Evolutionary conservation across 257 asterid species (phyloP).

Genomic region (Mitragyna speciosa): DNA sequence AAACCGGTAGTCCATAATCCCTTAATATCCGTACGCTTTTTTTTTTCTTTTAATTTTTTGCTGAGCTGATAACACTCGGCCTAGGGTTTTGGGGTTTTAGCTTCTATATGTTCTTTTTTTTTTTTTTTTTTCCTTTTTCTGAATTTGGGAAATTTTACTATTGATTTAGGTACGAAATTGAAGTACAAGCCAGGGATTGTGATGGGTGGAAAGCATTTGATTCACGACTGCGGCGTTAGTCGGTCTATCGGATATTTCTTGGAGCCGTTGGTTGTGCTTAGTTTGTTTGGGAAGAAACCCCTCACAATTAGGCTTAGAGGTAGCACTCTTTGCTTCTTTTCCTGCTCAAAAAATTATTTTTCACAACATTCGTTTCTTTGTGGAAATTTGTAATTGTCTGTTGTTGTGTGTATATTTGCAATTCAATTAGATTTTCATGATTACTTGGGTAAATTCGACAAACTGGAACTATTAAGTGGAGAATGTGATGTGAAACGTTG

Average conservation of each 20-base stretch:
- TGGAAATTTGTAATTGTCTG: not conserved
- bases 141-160: conserved; percentile 12
- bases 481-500: too few relatives aligned
- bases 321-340: conserved; percentile 14
- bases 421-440: too few relatives aligned
- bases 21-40: too few relatives aligned
- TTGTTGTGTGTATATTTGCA: not conserved
- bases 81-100: not conserved
- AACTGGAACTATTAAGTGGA: too few relatives aligned
- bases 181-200: conserved; percentile 87
- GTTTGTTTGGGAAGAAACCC: conserved; percentile 83
- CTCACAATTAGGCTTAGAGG: conserved; percentile 72
- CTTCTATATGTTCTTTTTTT: too few relatives aligned
- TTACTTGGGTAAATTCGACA: too few relatives aligned
- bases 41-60: too few relatives aligned
- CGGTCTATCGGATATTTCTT: conserved; percentile 75
- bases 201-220: conserved; percentile 77
- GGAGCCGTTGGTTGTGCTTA: conserved; percentile 79
- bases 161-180: conserved; percentile 60
- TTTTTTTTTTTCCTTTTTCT: not conserved
- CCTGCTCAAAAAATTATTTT: not conserved
- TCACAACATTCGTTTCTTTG: not conserved
- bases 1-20: conserved; percentile 51
- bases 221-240: conserved; percentile 69
- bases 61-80: not conserved